Percentiles rank a stretch among this genome's conserved stretches.
Conservation (phyloP, 176 grass and related monocot genomes). For the Bolboschoenus planiculmis region DNA sequence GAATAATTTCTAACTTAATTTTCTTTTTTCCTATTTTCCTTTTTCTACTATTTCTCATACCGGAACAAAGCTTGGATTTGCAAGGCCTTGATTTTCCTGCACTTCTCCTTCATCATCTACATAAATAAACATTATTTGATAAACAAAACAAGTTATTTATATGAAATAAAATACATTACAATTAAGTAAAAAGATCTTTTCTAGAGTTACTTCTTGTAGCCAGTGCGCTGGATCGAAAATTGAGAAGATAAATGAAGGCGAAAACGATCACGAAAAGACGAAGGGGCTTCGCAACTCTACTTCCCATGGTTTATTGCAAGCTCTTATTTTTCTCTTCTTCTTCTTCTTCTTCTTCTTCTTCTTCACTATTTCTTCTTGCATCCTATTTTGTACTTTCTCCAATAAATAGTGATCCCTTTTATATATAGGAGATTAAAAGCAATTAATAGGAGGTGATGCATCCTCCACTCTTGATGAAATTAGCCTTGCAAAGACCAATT, state of each 20-base stretch:
- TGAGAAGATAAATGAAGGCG: conserved; percentile 7
- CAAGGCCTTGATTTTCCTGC: neutral
- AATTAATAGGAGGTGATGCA: conserved; percentile 16
- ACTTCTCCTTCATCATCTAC: conserved; percentile 18
- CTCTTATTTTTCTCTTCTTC: neutral
- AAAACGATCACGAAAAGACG: conserved; percentile 1
- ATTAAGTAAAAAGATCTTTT: neutral
- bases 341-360: conserved; percentile 1
- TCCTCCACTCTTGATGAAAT: neutral
- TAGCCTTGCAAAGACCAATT: neutral
- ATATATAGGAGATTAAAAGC: neutral
- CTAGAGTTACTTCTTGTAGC: neutral
- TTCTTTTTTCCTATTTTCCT: too few relatives aligned
- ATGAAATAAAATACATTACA: neutral
- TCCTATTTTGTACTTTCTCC: conserved; percentile 4
- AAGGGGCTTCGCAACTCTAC: neutral
- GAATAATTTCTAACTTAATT: neutral
- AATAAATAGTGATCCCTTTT: neutral
- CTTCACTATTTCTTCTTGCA: conserved; percentile 1
- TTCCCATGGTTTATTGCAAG: conserved; percentile 15
- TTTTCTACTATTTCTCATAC: neutral
- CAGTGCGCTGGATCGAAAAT: neutral
- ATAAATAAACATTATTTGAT: neutral
- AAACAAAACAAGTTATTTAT: conserved; percentile 1
- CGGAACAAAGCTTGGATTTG: neutral